Evolutionary conservation across 768 basidiomycete genomes (phyloP), one percentile per base, ranked within the genome.

Genomic region (Hypholoma sublateritium): DNA sequence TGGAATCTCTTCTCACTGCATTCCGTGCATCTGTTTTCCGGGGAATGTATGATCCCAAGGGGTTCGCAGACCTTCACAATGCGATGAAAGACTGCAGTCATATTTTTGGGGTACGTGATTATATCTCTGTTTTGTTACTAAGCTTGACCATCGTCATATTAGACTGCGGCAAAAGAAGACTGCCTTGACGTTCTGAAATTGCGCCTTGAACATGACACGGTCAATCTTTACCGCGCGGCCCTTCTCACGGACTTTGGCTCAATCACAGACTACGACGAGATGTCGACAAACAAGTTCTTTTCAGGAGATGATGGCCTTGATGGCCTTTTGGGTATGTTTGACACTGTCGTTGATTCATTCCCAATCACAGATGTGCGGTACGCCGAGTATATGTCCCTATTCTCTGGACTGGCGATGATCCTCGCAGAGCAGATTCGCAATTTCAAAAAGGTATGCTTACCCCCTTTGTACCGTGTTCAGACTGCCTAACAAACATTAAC

Each of bases 211-310:
- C 25, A 28, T 41, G 52, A 53, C 22, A 43, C 36, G 16, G 11
- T 34, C 32, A 22, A 44, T 17, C 14, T 32, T n/a, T 53, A 43
- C 36, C 52, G 28, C 9, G 39, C 52, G 12, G 52, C 52, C 17
- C 24, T 53, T 5, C 17, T 44, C 21, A 17, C 17, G 8, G 52
- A 53, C 32, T 53, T 53, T 17, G 52, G 52, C 25, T 53, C 52
- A 5, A 8, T 44, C 3, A 17, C 21, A 6, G 42, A 53, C 25
- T 22, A 43, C 14, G 24, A 8, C n/a, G 25, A 43, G 8, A 32
- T 53, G 7, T 8, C 17, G 16, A 44, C 36, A 7, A 22, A 44
- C 24, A 42, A 44, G 13, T 41, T 53, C 4, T 21, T 53, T 32
- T 5, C 22, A 17, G 52, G 52, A 32, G 25, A 28, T 7, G 9